Base-by-base conservation (phyloP, 495 filamentous ascomycete species). In the Podospora comata region DNA sequence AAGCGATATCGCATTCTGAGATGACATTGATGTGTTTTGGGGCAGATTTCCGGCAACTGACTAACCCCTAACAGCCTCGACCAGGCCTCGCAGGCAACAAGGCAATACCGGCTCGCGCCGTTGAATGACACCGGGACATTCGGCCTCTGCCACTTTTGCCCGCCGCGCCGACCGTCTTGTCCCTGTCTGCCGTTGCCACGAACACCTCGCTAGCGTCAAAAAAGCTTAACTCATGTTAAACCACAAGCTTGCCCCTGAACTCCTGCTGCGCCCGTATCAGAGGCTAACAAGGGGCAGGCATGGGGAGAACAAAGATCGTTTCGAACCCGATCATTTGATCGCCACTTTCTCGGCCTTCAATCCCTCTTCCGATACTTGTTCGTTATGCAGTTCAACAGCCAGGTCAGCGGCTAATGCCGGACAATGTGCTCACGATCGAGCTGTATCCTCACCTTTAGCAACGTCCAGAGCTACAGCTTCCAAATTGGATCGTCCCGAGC, bases 1-100 rank as follows among this genome's bases (percentile, higher is more conserved):
- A 61, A 61, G 59, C 59, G 13, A 61, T 61, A 26, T 30, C 59
- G 32, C 9, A 32, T 13, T 32, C 59, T 58, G 55, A 27, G 59
- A 61, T 61, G 59, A 3, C 27, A 61, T 16, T 61, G 59, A 61
- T 61, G 23, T 61, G 23, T 61, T 27, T 32, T 34, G 19, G 20
- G 59, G 16, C 59, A 61, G 23, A 61, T 27, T 11, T 7, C 23
- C 23, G n/a, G 18, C n/a, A 27, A 61, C 23, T 61, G 20, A 18
- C 59, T 61, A 32, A 32, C 28, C 27, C 16, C 27, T 11, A 28
- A 27, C 23, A 61, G 20, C 18, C 59, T 61, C 19, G 59, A 61
- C 59, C 16, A 32, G 59, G 28, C n/a, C 28, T 28, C 1, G 26
- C 18, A 26, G 59, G 16, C 39, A 48, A 48, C 39, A 48, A 48